Conservation (phyloP, 2,329 filamentous ascomycete genomes). For the Escovopsis sp. region DNA sequence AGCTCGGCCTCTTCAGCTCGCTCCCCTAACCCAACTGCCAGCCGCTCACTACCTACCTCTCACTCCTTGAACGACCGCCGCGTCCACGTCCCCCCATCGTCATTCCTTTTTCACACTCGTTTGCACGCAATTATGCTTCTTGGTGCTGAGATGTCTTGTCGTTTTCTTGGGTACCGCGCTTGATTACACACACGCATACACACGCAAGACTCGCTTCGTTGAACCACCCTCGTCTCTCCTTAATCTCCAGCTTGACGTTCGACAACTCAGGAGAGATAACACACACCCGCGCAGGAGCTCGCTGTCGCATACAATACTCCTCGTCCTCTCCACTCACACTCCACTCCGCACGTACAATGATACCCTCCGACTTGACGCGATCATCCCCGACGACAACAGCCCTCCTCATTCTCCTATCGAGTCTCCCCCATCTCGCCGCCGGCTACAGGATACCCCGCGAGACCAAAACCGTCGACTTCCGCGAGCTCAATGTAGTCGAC, state of each 20-base stretch:
- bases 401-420: constrained; percentile 3
- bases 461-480: constrained; percentile 22
- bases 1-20: not conserved
- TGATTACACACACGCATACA: not conserved
- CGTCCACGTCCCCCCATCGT: not conserved
- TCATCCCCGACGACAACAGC: constrained; percentile 1
- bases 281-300: not conserved
- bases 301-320: not conserved
- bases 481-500: constrained; percentile 24
- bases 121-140: not conserved
- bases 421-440: constrained; percentile 17
- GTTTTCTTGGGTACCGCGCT: not conserved
- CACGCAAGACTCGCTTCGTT: not conserved
- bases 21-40: not conserved
- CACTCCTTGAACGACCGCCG: not conserved
- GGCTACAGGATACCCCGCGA: constrained; percentile 27
- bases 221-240: not conserved
- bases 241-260: not conserved
- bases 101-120: not conserved
- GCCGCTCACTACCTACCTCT: not conserved
- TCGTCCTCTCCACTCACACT: not conserved
- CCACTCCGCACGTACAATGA: constrained; percentile 2
- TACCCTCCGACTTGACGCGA: constrained; percentile 1
- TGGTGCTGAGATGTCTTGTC: not conserved
- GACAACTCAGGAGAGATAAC: not conserved